Conservation (phyloP, 2,329 filamentous ascomycete genomes). For the Domatiomyces globalis region DNA sequence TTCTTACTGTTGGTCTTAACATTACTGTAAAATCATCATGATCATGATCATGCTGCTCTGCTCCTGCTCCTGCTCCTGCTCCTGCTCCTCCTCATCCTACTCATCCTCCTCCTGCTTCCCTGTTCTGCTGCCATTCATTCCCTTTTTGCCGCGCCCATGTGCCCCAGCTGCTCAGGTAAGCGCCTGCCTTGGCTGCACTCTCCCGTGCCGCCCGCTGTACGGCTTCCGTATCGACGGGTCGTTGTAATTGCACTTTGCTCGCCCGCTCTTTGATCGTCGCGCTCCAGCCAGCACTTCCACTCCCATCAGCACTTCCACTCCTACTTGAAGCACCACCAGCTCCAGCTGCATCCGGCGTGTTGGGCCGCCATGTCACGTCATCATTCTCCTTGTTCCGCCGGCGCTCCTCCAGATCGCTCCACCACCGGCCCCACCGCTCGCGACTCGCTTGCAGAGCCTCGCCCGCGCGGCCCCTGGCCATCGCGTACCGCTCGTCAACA, state of each 20-base stretch:
- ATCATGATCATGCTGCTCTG: background rate
- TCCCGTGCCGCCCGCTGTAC: conserved; percentile 42
- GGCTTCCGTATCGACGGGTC: conserved; percentile 36
- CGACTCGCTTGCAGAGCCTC: conserved; percentile 73
- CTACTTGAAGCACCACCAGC: background rate
- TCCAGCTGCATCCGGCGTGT: background rate
- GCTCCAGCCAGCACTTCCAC: conserved; percentile 17
- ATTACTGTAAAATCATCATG: too few species aligned
- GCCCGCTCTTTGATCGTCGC: conserved; percentile 18
- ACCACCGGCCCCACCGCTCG: conserved; percentile 77
- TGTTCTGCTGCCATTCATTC: conserved; percentile 33
- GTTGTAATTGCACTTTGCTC: conserved; percentile 17
- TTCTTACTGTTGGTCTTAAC: too few species aligned
- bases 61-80: background rate
- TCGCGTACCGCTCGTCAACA: conserved; percentile 75
- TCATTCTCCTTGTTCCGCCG: conserved; percentile 52
- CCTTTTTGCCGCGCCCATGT: conserved; percentile 42
- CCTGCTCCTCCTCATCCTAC: background rate
- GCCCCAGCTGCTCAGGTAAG: conserved; percentile 51
- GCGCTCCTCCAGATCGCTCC: conserved; percentile 75
- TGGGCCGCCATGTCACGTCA: conserved; percentile 24
- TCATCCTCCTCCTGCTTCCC: conserved; percentile 2
- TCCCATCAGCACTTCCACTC: background rate
- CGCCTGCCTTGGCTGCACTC: conserved; percentile 42
- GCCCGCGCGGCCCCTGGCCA: conserved; percentile 72